Conservation (phyloP, 805 yeast species). For the Yarrowia bubula region DNA sequence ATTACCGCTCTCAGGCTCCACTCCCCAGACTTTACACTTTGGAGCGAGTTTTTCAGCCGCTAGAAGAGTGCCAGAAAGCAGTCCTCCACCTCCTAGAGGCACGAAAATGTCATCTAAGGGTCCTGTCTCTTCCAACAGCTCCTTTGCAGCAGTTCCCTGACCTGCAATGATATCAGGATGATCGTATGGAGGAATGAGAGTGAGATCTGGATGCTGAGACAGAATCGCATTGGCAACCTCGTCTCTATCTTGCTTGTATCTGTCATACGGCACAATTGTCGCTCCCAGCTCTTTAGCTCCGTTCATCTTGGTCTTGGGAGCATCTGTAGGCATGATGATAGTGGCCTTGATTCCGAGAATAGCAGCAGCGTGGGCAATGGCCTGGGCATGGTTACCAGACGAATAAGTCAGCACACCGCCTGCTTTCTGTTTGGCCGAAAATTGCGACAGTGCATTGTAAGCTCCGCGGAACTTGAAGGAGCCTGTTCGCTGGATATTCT, state of each 20-base stretch:
- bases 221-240: slow-evolving; percentile 44
- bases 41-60: slow-evolving; percentile 31
- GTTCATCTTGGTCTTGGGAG: slow-evolving; percentile 49
- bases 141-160: slow-evolving; percentile 45
- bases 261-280: slow-evolving; percentile 45
- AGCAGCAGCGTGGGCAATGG: slow-evolving; percentile 50
- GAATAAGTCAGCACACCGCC: slow-evolving; percentile 54
- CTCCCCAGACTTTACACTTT: slow-evolving; percentile 32
- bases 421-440: slow-evolving; percentile 42
- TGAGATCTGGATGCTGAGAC: slow-evolving; percentile 41
- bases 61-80: slow-evolving; percentile 45
- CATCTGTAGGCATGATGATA: slow-evolving; percentile 55
- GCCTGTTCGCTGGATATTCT: slow-evolving; percentile 28
- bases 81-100: slow-evolving; percentile 59
- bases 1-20: slow-evolving; percentile 34
- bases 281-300: slow-evolving; percentile 52
- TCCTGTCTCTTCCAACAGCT: slow-evolving; percentile 38
- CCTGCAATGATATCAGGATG: slow-evolving; percentile 53
- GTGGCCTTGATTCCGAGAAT: slow-evolving; percentile 47
- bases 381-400: slow-evolving; percentile 56
- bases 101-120: slow-evolving; percentile 47
- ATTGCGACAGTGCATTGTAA: slow-evolving; percentile 48
- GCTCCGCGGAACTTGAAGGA: slow-evolving; percentile 54
- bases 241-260: slow-evolving; percentile 48
- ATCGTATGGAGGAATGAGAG: slow-evolving; percentile 50